A percentile compares a stretch with the other conserved stretches of the same genome.
phyloP scores from a whole-genome alignment of 768 basidiomycete genomes.

The Boletus tylopilopsis region DNA sequence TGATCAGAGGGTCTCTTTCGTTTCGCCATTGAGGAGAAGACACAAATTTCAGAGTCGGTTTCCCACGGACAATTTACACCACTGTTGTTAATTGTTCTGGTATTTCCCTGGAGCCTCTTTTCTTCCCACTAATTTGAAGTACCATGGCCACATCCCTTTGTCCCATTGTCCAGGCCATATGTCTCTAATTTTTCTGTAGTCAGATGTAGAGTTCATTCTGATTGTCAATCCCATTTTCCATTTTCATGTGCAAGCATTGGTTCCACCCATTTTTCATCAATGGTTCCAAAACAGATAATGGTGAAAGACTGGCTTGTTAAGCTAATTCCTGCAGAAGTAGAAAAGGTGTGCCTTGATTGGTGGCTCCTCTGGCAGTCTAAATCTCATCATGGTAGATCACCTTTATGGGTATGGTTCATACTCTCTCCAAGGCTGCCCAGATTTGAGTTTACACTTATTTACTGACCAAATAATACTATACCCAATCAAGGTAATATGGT shows the following conservation, averaged over 20 bases:
- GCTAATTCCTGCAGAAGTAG: constrained; percentile 82
- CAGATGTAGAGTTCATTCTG: neutral
- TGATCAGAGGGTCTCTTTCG: constrained; percentile 21
- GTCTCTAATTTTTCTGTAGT: constrained; percentile 21
- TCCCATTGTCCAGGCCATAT: constrained; percentile 33
- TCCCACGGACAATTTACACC: constrained; percentile 12
- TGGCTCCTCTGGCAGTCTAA: constrained; percentile 3
- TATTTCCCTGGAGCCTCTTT: constrained; percentile 17
- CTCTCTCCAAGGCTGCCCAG: too few relatives aligned
- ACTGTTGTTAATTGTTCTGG: constrained; percentile 22
- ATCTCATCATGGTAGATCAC: constrained; percentile 63
- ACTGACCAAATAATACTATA: too few relatives aligned
- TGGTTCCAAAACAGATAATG: constrained; percentile 61
- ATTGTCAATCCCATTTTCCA: constrained; percentile 47
- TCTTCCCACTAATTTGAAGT: constrained; percentile 5
- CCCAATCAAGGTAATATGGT: too few relatives aligned
- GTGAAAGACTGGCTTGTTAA: constrained; percentile 92
- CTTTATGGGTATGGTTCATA: constrained; percentile 71
- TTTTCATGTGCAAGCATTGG: constrained; percentile 41
- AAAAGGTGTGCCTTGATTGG: constrained; percentile 26
- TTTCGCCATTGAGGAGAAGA: constrained; percentile 21
- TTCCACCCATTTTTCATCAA: constrained; percentile 61
- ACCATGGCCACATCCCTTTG: constrained; percentile 45
- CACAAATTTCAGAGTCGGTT: neutral
- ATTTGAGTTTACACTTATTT: too few relatives aligned